Evolutionary conservation across 2,329 filamentous ascomycete species (phyloP), one percentile per base, ranked within the genome.

Genomic region (Phialophora tarda): DNA sequence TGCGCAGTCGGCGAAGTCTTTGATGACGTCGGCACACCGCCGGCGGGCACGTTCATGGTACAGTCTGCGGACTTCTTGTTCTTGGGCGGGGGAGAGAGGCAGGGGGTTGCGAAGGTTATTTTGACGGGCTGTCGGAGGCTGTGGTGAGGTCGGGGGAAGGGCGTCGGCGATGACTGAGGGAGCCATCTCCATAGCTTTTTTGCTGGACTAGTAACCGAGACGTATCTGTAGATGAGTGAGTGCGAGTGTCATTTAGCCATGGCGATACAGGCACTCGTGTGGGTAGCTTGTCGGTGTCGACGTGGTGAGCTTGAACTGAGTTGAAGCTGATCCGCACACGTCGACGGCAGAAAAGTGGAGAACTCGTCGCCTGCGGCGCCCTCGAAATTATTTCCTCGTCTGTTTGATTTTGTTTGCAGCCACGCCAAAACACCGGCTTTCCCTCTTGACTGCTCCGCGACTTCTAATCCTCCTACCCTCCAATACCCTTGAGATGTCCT

Each of bases 1-100:
- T 61, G 93, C 93, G 84, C 95, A 99, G 72, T 90, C 88, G 65
- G 95, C 95, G 77, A 99, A 99, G 68, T 91, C 94, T 81, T 91
- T 91, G 64, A 95, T 93, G 75, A 94, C 91, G 0, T 87, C 85
- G 4, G 88, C 87, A 80, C 93, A 97, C 73, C 89, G 83, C 38
- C 82, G 83, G 71, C 93, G 85, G 68, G 97, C 93, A 65, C 91
- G 86, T 72, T 91, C 89, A 80, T 94, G 88, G 78, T 91, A 96
- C 10, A 95, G 80, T 72, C 93, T 89, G 73, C 90, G 86, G 64
- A 96, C 91, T 79, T 95, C 91, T 3, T 87, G 83, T 83, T 96
- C 92, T 78, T 96, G 92, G 24, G 88, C 85, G 11, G 92, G 87
- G 28, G 91, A 93, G 64, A 97, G 84, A 30, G 93, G 93, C 51